Base-by-base conservation (phyloP, 257 asterid species). In the Ophiorrhiza pumila region DNA sequence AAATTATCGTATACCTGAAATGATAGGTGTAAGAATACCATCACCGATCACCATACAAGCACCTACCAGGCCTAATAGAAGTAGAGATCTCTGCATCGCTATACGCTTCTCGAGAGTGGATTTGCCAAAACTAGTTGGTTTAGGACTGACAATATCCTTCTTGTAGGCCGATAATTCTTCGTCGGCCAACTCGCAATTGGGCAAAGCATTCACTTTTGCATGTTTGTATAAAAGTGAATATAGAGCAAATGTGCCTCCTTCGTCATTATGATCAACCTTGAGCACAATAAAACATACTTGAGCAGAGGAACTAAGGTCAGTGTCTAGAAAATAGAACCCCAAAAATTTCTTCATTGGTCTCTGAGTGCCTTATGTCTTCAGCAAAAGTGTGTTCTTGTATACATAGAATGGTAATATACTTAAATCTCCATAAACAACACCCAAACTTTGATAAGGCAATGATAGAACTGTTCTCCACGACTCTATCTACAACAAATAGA, bases 41-140 rank as follows among this genome's bases (percentile, higher is more conserved):
- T 92, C 97, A 39, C 97, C 97, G 78, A 92, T 92, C 74, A 92
- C 97, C 97, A 92, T 92, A 92, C 97, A 92, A 88, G 97, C 97
- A 67, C 97, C 97, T 11, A 91, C 74, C 60, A 91, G 74, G 76
- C 96, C 91, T 93, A 91, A 82, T 17, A 89, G 42, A 71, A 91
- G 88, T 82, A 91, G 80, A 78, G 82, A 68, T 63, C 89, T 85
- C 61, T 91, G 97, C 88, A 91, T 75, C 7, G 89, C 93, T 76
- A 88, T 86, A 45, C 89, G 56, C 32, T 78, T 89, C 69, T 91
- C 97, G 25, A 91, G 77, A 56, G 85, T 82, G 37, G 92, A 86
- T 65, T 87, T 91, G 82, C 93, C 88, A 35, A 91, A 77, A 74
- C 83, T 76, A 0, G 86, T 82, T 12, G 91, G 96, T 1, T 78